A percentile compares a stretch with the other conserved stretches of the same genome.
Evolutionary conservation across 2,329 filamentous ascomycete species (phyloP).

Genomic region (Pseudogymnoascus sp.): DNA sequence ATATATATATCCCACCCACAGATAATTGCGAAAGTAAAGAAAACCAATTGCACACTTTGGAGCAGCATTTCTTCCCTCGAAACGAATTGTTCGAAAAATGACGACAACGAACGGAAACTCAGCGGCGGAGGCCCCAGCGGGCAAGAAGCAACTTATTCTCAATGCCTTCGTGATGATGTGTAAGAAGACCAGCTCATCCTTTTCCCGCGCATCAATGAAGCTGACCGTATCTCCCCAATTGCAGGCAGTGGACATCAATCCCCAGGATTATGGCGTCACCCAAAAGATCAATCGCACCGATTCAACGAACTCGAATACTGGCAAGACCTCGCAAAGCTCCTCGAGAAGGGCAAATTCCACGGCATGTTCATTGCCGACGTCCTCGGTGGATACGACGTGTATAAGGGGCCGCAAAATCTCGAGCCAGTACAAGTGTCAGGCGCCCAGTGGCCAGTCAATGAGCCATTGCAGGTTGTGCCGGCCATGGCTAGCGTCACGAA

Average conservation of each 20-base stretch:
- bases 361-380: conserved; percentile 62
- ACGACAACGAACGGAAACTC: background rate
- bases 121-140: background rate
- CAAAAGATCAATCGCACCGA: conserved; percentile 51
- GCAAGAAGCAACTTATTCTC: conserved; percentile 38
- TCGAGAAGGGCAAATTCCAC: conserved; percentile 55
- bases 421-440: conserved; percentile 52
- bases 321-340: conserved; percentile 49
- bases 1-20: background rate
- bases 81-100: background rate
- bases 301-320: conserved; percentile 56
- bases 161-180: conserved; percentile 44
- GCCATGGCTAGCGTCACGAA: conserved; percentile 61
- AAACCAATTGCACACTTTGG: background rate
- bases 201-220: background rate
- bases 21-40: background rate
- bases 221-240: conserved; percentile 25
- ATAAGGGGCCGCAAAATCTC: conserved; percentile 52
- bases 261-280: conserved; percentile 55
- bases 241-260: conserved; percentile 43
- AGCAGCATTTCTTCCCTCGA: background rate
- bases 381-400: conserved; percentile 61
- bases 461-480: conserved; percentile 53
- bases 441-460: conserved; percentile 65
- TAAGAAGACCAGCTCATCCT: conserved; percentile 20